Percentiles rank a stretch among this genome's conserved stretches.
These are phyloP conservation scores for Ichthyophthirius multifiliis DNA, from an alignment of 169 alveolate species.

Conservation along the genomic window DNA sequence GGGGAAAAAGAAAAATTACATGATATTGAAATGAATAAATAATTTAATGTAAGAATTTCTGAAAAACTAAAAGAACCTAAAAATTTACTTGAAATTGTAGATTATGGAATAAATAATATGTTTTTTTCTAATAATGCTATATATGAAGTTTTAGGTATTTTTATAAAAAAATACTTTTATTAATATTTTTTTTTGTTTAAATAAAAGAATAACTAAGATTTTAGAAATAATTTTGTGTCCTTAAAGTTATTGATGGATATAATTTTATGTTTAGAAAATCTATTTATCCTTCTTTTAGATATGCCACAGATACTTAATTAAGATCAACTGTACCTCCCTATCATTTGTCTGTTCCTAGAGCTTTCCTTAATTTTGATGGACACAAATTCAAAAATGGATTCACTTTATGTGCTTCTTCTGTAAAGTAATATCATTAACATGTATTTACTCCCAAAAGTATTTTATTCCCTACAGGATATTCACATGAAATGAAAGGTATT, in stretches of 20 bases:
- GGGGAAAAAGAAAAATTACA: conserved; percentile 45
- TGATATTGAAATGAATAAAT: conserved; percentile 32
- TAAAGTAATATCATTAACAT: conserved; percentile 42
- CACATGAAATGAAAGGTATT: conserved; percentile 38
- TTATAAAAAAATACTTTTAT: too few species aligned
- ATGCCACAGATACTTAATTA: conserved; percentile 39
- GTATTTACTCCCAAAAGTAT: conserved; percentile 52
- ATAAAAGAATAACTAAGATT: conserved; percentile 56
- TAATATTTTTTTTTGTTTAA: too few species aligned
- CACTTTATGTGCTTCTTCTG: conserved; percentile 44
- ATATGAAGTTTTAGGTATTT: conserved; percentile 58
- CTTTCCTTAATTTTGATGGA: conserved; percentile 70
- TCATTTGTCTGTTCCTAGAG: conserved; percentile 61
- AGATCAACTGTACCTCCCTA: conserved; percentile 58
- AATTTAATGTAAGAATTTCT: conserved; percentile 34
- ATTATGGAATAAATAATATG: conserved; percentile 54
- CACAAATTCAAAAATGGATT: conserved; percentile 66
- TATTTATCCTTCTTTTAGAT: conserved; percentile 51
- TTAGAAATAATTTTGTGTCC: conserved; percentile 31
- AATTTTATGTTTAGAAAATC: conserved; percentile 58
- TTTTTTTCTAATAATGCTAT: conserved; percentile 52
- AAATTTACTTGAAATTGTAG: conserved; percentile 49
- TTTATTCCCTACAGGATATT: conserved; percentile 46
- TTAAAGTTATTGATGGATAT: conserved; percentile 57
- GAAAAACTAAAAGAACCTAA: conserved; percentile 47